Base-by-base conservation (phyloP, 2,329 filamentous ascomycete species). In the Orbilia blumenaviensis region DNA sequence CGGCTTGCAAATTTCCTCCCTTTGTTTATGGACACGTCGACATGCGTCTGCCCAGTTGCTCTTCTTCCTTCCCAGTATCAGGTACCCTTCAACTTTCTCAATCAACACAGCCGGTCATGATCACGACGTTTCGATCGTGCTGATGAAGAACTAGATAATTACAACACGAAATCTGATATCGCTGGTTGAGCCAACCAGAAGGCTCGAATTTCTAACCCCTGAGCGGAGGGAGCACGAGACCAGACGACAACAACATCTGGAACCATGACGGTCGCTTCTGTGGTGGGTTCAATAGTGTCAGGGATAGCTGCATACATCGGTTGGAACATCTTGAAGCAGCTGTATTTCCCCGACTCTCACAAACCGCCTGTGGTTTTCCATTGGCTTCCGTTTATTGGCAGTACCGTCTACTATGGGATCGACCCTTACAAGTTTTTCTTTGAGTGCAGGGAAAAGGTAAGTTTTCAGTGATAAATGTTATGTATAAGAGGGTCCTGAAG, bases 391-490 rank as follows among this genome's bases (percentile, higher is more conserved):
- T 84, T 96, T 79, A 87, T 99, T 81, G 94, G 94, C 78, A 97
- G 91, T 85, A 97, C 95, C 75, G 86, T 98, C 80, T 92, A 89
- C 48, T 99, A 98, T 84, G 94, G 94, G 83, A 97, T 97, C 84
- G 93, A 98, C 81, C 94, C 94, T 14, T 94, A 92, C 81, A 86
- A 86, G 61, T 98, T 97, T 87, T 97, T 97, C 85, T 86, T 87
- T 73, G 80, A 86, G 80, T 88, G 89, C 84, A 88, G 89, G 80
- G 86, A 88, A 80, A 96, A 96, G 90, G 92, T 93, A 81, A 77
- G 84, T 78, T 44, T 41, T 10, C 12, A n/a, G 36, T 38, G 5
- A 3, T 18, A 54, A 21, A 34, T 1, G 12, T 18, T 2, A n/a
- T n/a, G n/a, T n/a, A n/a, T n/a, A n/a, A n/a, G n/a, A n/a, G n/a